Evolutionary conservation across 1,284 basidiomycete species (phyloP).

Genomic region (Cerioporus squamosus): DNA sequence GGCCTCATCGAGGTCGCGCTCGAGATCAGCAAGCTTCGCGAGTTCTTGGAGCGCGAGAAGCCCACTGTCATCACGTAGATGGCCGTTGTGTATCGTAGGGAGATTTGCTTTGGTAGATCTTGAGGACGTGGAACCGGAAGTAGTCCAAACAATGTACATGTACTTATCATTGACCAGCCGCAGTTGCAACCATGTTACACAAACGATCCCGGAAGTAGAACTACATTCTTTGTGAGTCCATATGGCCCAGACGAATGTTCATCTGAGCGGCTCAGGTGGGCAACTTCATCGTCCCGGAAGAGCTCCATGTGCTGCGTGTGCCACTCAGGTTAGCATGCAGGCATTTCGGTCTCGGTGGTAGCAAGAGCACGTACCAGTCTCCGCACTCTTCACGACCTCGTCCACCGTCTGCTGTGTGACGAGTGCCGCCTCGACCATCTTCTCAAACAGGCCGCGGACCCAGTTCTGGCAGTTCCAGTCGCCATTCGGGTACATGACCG

Average conservation of each 20-base stretch:
- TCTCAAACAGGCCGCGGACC: constrained; percentile 1
- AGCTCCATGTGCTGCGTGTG: neutral
- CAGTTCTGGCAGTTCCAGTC: constrained; percentile 4
- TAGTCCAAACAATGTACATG: constrained; percentile 17
- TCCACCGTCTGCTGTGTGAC: neutral
- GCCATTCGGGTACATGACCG: constrained; percentile 6
- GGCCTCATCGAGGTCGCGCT: constrained; percentile 96
- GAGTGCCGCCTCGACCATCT: neutral
- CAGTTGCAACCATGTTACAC: neutral
- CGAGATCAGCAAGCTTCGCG: constrained; percentile 80
- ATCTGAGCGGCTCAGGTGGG: neutral
- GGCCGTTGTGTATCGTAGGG: neutral
- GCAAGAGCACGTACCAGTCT: neutral
- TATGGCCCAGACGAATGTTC: neutral
- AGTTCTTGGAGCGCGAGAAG: constrained; percentile 86
- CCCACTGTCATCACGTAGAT: constrained; percentile 94
- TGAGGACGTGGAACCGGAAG: constrained; percentile 2
- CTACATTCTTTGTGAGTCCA: neutral
- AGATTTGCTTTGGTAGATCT: constrained; percentile 1
- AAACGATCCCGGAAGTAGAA: too few species aligned
- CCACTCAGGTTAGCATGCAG: neutral
- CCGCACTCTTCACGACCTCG: neutral
- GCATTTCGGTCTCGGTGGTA: neutral
- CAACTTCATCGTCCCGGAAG: neutral
- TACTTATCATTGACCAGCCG: constrained; percentile 1